Percentiles rank a stretch among this genome's conserved stretches.
Evolutionary conservation across 129 eudicot genomes (phyloP).

Genomic region (Solidago caesia): DNA sequence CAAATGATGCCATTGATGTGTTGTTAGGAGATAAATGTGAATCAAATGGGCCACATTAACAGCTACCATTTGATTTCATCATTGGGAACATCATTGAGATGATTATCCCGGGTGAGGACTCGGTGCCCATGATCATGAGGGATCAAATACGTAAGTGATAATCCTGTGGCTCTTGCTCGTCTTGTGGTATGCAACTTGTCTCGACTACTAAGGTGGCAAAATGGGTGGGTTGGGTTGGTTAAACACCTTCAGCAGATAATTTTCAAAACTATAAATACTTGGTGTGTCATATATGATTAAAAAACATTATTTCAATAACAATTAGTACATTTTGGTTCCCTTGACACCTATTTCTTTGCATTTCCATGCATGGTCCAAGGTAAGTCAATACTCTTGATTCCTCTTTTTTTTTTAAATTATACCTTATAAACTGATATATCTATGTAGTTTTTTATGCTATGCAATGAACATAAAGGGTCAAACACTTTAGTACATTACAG

Average conservation of each 20-base stretch:
- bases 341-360: background rate
- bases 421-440: no score
- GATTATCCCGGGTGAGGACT: slow-evolving; percentile 99
- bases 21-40: slow-evolving; percentile 60
- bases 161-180: slow-evolving; percentile 59
- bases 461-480: no score
- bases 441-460: no score
- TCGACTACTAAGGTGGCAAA: background rate
- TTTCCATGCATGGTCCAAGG: no score
- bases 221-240: background rate
- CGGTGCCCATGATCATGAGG: slow-evolving; percentile 90
- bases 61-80: slow-evolving; percentile 60
- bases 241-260: no score
- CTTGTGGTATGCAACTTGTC: slow-evolving; percentile 53
- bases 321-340: background rate
- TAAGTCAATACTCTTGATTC: no score
- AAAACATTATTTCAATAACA: background rate
- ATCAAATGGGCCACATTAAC: slow-evolving; percentile 41
- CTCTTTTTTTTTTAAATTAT: no score
- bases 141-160: slow-evolving; percentile 70
- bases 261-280: no score
- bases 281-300: background rate
- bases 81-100: slow-evolving; percentile 81
- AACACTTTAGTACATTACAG: no score
- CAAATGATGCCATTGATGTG: slow-evolving; percentile 72